phyloP scores from a whole-genome alignment of 2,329 filamentous ascomycete species.

The Aspergillus alliaceus region DNA sequence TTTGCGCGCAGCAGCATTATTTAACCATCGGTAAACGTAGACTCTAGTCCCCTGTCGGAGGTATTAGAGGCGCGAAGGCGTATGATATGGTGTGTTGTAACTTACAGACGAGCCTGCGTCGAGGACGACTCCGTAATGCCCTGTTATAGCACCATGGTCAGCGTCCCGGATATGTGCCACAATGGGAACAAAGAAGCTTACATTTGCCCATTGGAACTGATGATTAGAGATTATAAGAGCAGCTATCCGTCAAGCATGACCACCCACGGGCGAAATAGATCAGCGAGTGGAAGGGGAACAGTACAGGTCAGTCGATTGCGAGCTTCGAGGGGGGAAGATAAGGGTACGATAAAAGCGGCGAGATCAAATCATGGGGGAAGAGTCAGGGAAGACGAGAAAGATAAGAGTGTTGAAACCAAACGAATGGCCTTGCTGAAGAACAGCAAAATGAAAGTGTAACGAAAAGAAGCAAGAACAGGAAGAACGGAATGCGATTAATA shows the following conservation, averaged over 20 bases:
- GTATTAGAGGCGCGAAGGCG: slow-evolving; percentile 3
- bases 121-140: slow-evolving; percentile 86
- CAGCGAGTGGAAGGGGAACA: not conserved
- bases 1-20: slow-evolving; percentile 66
- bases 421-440: slow-evolving; percentile 13
- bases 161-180: not conserved
- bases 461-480: not conserved
- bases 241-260: slow-evolving; percentile 33
- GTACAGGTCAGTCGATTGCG: not conserved
- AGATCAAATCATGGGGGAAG: not conserved
- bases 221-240: slow-evolving; percentile 8
- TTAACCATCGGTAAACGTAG: slow-evolving; percentile 92
- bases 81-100: slow-evolving; percentile 6
- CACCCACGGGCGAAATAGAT: slow-evolving; percentile 10
- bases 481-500: slow-evolving; percentile 1
- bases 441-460: slow-evolving; percentile 14
- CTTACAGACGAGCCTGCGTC: slow-evolving; percentile 89
- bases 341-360: not conserved
- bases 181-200: slow-evolving; percentile 16
- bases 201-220: slow-evolving; percentile 41
- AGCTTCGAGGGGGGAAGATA: not conserved
- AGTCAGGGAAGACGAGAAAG: not conserved
- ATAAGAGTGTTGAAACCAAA: slow-evolving; percentile 4
- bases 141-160: slow-evolving; percentile 30
- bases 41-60: slow-evolving; percentile 73